A percentile compares a stretch with the other conserved stretches of the same genome.
These are phyloP conservation scores for Euphorbia peplus DNA, from an alignment of 345 rosid species.

Conservation along the genomic window DNA sequence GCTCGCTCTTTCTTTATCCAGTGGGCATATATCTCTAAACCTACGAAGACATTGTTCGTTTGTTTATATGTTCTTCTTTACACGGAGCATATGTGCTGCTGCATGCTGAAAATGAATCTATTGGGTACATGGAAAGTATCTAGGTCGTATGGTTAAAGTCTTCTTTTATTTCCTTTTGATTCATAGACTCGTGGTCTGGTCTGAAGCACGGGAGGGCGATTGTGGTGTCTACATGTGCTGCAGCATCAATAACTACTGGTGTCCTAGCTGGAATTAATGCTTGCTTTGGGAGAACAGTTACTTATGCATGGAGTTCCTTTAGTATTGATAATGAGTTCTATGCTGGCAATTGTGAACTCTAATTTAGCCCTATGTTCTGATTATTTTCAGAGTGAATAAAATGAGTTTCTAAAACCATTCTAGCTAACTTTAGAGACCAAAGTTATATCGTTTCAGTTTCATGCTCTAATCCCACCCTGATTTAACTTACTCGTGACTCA, in stretches of 20 bases:
- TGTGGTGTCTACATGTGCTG: conserved; percentile 90
- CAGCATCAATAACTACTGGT: conserved; percentile 92
- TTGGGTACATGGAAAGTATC: background rate
- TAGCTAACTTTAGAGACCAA: background rate
- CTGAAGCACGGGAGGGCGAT: conserved; percentile 96
- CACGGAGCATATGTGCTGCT: background rate
- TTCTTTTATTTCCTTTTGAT: conserved; percentile 8
- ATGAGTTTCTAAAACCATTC: background rate
- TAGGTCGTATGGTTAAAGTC: background rate
- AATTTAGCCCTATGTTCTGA: background rate
- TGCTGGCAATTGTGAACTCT: background rate
- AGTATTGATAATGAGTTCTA: background rate
- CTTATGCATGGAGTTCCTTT: background rate
- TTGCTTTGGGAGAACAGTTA: conserved; percentile 52
- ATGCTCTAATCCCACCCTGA: background rate
- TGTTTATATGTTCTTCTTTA: conserved; percentile 5
- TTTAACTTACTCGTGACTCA: background rate
- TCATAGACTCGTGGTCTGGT: conserved; percentile 92
- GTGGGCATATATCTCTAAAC: no score
- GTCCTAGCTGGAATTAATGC: conserved; percentile 97
- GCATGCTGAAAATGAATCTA: background rate
- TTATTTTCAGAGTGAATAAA: background rate
- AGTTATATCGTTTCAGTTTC: background rate
- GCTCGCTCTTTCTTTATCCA: no score
- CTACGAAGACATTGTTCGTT: background rate